These are phyloP conservation scores for Cryphonectria carpinicola DNA, from an alignment of 2,329 filamentous ascomycete species.

Conservation along the genomic window DNA sequence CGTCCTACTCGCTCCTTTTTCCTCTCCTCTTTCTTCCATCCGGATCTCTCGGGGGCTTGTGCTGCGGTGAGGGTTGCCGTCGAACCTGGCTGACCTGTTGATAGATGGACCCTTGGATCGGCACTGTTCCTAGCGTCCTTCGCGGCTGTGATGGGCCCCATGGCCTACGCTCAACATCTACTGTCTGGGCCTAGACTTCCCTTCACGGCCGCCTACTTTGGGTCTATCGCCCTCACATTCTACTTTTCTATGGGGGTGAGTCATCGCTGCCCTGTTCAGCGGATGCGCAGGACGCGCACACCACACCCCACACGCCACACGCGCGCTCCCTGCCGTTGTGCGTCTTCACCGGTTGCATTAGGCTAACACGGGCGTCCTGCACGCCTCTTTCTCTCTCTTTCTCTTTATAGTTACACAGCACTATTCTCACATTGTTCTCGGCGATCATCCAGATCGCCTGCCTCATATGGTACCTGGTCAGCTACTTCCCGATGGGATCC, in stretches of 20 bases:
- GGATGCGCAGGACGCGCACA: slow-evolving; percentile 5
- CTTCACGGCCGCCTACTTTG: slow-evolving; percentile 94
- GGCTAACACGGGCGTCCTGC: slow-evolving; percentile 31
- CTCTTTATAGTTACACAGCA: slow-evolving; percentile 71
- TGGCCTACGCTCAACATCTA: slow-evolving; percentile 81
- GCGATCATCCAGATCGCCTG: slow-evolving; percentile 82
- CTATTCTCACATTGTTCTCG: slow-evolving; percentile 82
- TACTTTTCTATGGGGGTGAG: slow-evolving; percentile 92
- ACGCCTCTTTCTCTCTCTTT: slow-evolving; percentile 28
- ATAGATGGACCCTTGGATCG: slow-evolving; percentile 93
- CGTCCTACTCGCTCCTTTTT: slow-evolving; percentile 16
- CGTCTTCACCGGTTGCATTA: background rate
- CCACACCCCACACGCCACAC: background rate
- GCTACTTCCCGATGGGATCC: slow-evolving; percentile 97
- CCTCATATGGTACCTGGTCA: slow-evolving; percentile 90
- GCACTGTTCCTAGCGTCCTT: slow-evolving; percentile 89
- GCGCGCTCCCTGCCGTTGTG: background rate
- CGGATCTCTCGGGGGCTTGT: background rate
- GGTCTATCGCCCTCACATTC: slow-evolving; percentile 84
- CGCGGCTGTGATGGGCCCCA: slow-evolving; percentile 90
- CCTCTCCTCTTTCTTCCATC: background rate
- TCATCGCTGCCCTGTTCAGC: slow-evolving; percentile 36
- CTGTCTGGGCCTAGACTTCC: slow-evolving; percentile 83
- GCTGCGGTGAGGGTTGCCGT: background rate
- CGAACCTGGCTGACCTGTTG: slow-evolving; percentile 26